Base-by-base conservation (phyloP, 768 basidiomycete genomes). In the Megacollybia marginata region DNA sequence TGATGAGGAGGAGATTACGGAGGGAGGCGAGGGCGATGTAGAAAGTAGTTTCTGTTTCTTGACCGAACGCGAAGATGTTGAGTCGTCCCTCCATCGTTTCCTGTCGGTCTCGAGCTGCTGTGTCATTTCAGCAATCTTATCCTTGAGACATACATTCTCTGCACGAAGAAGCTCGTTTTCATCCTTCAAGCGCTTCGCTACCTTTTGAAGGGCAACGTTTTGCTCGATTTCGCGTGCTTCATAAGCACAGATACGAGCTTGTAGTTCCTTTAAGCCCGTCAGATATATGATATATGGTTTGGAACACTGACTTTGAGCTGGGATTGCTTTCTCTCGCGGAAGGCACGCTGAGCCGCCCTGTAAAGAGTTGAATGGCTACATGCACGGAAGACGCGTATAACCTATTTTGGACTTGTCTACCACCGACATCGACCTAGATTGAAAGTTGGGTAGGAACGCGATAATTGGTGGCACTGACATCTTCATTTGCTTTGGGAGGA, bases 171-270 rank as follows among this genome's bases (percentile, higher is more conserved):
- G 68, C 47, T 90, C 86, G 55, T 93, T 93, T 62, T 93, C 91
- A 56, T 90, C 88, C 66, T 92, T 92, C 50, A 88, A 75, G 32
- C 82, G 79, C 66, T 90, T 91, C 12, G 88, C 88, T 48, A 89
- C 78, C 48, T 75, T 81, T 65, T 92, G 91, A 18, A 93, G 70
- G 43, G 88, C 87, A 46, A 92, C 80, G 59, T 87, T 91, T 49
- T 88, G 82, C 62, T 92, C 87, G 23, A 91, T 82, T 62, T 92
- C 90, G n/a, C 91, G 91, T 61, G 89, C 87, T 62, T 93, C 90
- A 57, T 91, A 92, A 16, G 79, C 79, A 54, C 87, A 83, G 46
- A 93, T 72, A 44, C 89, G 86, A 46, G 89, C 85, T 66, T 93
- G 90, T 33, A 93, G 76, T 54, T 92, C 90, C 9, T 87, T 82